Base-by-base conservation (phyloP, 345 rosid genomes). In the Tarenaya hassleriana region DNA sequence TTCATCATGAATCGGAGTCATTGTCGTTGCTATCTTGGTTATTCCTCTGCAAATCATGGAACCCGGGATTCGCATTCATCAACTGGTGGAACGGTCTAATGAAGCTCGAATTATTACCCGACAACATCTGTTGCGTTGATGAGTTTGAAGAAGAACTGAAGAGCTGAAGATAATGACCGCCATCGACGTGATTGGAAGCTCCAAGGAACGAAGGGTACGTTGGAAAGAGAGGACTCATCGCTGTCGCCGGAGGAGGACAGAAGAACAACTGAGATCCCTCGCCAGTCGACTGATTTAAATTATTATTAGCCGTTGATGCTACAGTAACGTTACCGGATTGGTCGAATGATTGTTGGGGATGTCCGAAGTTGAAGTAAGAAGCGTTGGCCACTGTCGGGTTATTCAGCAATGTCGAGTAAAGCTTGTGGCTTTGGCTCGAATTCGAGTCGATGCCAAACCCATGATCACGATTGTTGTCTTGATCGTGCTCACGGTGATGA, bases 311-410 rank as follows among this genome's bases (percentile, higher is more conserved):
- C 27, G 78, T 59, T 27, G 55, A 69, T 17, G 77, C 84, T 2
- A 72, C 54, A 15, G 78, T 79, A 57, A 75, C 84, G 45, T 55
- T 61, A 31, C 91, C 86, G 43, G 75, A 69, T 18, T 78, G 89
- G 45, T 87, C 78, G 39, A 81, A 43, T 14, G 87, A 75, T 16
- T 80, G 69, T 62, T 62, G 79, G 32, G 87, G 64, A 60, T 79
- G 77, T 55, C 76, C 87, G 67, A 72, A 69, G 32, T 77, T 76
- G 43, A 55, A 75, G 39, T 73, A 69, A 14, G 74, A 27, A 49
- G 81, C 71, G 47, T 61, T 66, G 5, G 66, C 66, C 60, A 72
- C 35, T 41, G 69, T 21, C 47, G 21, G 53, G 34, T 35, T 66
- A 59, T 39, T 69, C 15, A 61, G 56, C 44, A 74, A 60, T 15